Conservation (phyloP, 2,329 filamentous ascomycete species). For the Samsoniella hepiali region DNA sequence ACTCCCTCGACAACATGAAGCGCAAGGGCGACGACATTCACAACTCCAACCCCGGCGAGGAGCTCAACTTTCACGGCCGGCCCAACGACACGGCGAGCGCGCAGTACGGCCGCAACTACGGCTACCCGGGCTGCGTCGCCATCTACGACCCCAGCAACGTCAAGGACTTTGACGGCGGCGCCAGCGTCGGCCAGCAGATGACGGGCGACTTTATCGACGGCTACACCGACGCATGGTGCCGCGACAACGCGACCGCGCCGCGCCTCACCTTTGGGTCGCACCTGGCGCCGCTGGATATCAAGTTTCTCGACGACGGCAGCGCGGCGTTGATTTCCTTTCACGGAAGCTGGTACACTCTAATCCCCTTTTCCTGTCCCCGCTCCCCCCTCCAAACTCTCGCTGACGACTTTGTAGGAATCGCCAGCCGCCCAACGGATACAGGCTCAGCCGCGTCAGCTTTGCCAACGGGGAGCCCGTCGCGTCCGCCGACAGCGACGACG, state of each 20-base stretch:
- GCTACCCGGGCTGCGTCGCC: conserved; percentile 62
- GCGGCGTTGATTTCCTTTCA: conserved; percentile 61
- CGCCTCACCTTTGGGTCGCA: conserved; percentile 42
- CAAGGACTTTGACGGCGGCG: conserved; percentile 28
- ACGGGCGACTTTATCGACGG: conserved; percentile 24
- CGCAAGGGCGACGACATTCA: conserved; percentile 57
- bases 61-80: conserved; percentile 66
- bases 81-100: conserved; percentile 33
- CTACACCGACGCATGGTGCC: conserved; percentile 26
- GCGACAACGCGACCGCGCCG: conserved; percentile 23
- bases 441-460: conserved; percentile 37
- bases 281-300: conserved; percentile 62
- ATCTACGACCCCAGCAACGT: conserved; percentile 45
- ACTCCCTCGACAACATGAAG: conserved; percentile 59
- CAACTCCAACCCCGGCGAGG: conserved; percentile 65
- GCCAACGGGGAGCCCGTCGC: conserved; percentile 34
- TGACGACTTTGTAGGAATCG: conserved; percentile 28
- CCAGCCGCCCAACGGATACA: conserved; percentile 36
- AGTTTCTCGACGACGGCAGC: conserved; percentile 53
- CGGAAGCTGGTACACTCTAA: conserved; percentile 61
- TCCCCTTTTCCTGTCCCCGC: no score
- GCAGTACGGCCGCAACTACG: conserved; percentile 48
- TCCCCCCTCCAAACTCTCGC: no score
- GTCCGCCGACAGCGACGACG: conserved; percentile 35
- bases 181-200: conserved; percentile 25